Evolutionary conservation across 2,329 filamentous ascomycete genomes (phyloP), one percentile per base, ranked within the genome.

Genomic region (Alternaria solani): DNA sequence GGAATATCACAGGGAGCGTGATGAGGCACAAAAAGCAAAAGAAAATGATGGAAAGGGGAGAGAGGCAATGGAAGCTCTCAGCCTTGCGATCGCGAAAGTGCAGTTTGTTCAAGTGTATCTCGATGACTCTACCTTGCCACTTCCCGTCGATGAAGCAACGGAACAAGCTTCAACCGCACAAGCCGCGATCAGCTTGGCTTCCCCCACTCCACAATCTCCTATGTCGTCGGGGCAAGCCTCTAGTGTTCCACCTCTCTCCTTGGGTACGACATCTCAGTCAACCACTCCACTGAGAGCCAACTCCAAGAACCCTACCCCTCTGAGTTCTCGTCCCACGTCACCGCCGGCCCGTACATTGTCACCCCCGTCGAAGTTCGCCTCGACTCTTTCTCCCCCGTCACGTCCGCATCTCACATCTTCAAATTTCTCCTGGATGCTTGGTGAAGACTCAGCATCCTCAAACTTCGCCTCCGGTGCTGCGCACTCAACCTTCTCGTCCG

Each of bases 341-440:
- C 66, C 73, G 8, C 63, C 63, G 18, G 32, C 46, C 3, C 51
- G 51, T 26, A 7, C 59, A 11, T 56, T 61, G 20, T 39, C 65
- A 34, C 48, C 61, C 14, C 56, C 61, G 46, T 59, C 65, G 6
- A 56, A 67, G 28, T 55, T 62, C n/a, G 56, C 66, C 9, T 61
- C 66, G 3, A 67, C 79, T 75, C 64, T 77, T 18, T 71, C 70
- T 7, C 70, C 44, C 79, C 85, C 70, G n/a, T 65, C 87, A 20
- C 84, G 89, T 23, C 90, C 89, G 4, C 87, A 85, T 0, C 82
- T 93, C 34, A 89, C 89, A 1, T 89, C 91, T 66, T 92, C 91
- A 7, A 90, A 89, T 4, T 93, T 92, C 75, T 89, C 90, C 1
- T 93, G 89, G 89, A 93, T 93, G 90, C 82, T 93, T 5, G 76